Conservation (phyloP, 768 basidiomycete species). For the Amanita pallidorosea region DNA sequence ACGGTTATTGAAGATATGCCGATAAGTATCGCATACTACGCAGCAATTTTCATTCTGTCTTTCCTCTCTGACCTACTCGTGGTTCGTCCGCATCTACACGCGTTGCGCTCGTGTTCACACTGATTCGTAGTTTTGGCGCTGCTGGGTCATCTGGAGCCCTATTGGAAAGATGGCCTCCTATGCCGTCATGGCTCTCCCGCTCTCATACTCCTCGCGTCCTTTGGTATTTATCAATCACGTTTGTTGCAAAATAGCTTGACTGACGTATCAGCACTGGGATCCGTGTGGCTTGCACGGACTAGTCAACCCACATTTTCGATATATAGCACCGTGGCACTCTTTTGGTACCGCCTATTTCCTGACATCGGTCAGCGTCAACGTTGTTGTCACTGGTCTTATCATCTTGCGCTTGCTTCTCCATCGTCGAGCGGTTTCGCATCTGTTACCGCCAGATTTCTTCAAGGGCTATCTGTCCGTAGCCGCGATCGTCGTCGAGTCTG, state of each 20-base stretch:
- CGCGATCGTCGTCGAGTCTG: slow-evolving; percentile 25
- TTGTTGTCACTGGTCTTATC: slow-evolving; percentile 21
- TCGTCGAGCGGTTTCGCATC: slow-evolving; percentile 14
- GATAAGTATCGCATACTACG: slow-evolving; percentile 28
- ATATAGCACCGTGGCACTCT: slow-evolving; percentile 13
- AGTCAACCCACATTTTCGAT: slow-evolving; percentile 17
- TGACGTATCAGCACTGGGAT: not conserved
- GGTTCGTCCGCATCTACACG: slow-evolving; percentile 11
- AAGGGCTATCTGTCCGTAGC: slow-evolving; percentile 19
- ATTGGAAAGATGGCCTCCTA: slow-evolving; percentile 16
- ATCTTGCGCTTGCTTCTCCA: slow-evolving; percentile 16
- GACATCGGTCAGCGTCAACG: slow-evolving; percentile 20
- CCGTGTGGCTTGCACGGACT: not conserved
- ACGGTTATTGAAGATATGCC: slow-evolving; percentile 27
- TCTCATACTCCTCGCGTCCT: slow-evolving; percentile 20
- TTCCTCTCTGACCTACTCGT: slow-evolving; percentile 28
- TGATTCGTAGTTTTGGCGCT: slow-evolving; percentile 14
- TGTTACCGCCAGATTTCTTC: slow-evolving; percentile 15
- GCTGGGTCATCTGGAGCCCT: slow-evolving; percentile 20
- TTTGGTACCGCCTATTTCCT: slow-evolving; percentile 20
- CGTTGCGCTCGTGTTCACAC: slow-evolving; percentile 24
- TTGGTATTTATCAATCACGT: slow-evolving; percentile 5
- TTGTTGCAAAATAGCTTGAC: not conserved
- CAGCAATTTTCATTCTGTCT: slow-evolving; percentile 30
- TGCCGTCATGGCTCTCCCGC: slow-evolving; percentile 17